phyloP scores from a whole-genome alignment of 306 rosid genomes.

The Echinosophora koreensis region DNA sequence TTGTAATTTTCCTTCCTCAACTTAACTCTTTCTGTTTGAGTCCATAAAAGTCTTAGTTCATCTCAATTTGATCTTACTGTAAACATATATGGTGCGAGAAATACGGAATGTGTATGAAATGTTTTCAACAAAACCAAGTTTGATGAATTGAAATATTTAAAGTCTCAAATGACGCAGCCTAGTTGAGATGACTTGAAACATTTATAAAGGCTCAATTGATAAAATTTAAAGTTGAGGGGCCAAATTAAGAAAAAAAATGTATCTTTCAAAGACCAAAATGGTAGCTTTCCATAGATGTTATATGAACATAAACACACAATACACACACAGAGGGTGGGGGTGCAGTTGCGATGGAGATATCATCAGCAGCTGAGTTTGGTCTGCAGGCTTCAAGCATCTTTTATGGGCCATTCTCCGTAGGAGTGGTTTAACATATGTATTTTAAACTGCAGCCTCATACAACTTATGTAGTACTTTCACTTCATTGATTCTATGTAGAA shows the following conservation, averaged over 20 bases:
- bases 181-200: not conserved
- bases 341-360: not conserved
- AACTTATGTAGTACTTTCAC: constrained; percentile 10
- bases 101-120: not conserved
- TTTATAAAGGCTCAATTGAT: not conserved
- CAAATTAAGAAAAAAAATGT: not conserved
- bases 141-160: constrained; percentile 4
- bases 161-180: not conserved
- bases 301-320: constrained; percentile 2
- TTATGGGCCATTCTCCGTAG: not conserved
- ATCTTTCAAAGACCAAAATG: constrained; percentile 17
- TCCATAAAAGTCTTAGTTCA: constrained; percentile 5
- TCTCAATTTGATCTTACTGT: not conserved
- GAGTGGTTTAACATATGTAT: constrained; percentile 25
- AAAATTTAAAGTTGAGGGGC: constrained; percentile 15
- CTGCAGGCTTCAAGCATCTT: constrained; percentile 1
- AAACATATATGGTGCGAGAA: not conserved
- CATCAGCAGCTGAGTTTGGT: constrained; percentile 13
- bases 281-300: not conserved
- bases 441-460: constrained; percentile 41
- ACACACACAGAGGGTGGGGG: not conserved
- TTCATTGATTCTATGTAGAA: constrained; percentile 24
- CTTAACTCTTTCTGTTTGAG: not conserved
- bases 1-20: not conserved
- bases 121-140: not conserved